Percentiles rank a stretch among this genome's conserved stretches.
phyloP scores from a whole-genome alignment of 2,329 filamentous ascomycete species.

The Simplicillium sp. region DNA sequence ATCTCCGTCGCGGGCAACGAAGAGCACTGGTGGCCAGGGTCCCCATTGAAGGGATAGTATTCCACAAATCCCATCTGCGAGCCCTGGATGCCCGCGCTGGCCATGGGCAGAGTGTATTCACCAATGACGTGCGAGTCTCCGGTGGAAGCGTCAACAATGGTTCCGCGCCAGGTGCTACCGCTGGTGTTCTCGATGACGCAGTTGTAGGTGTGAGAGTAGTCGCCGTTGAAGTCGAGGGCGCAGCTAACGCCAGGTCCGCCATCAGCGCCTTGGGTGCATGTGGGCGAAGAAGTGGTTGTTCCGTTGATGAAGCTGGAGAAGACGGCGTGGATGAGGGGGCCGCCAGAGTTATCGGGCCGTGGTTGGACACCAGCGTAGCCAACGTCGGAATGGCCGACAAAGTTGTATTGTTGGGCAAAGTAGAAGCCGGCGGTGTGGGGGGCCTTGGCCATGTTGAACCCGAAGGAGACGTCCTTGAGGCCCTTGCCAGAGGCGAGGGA shows the following conservation, averaged over 20 bases:
- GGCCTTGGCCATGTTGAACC: constrained; percentile 11
- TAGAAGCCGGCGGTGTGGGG: constrained; percentile 11
- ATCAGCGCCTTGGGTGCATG: constrained; percentile 15
- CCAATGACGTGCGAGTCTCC: constrained; percentile 9
- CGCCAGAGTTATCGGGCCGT: constrained; percentile 5
- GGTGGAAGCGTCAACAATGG: constrained; percentile 9
- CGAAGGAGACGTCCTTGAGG: constrained; percentile 10
- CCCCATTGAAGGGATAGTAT: constrained; percentile 11
- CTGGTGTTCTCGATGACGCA: constrained; percentile 9
- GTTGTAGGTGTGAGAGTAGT: constrained; percentile 12
- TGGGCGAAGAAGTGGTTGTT: constrained; percentile 7
- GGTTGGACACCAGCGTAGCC: constrained; percentile 15
- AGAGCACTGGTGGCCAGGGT: constrained; percentile 4
- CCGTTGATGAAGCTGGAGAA: constrained; percentile 13
- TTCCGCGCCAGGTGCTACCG: constrained; percentile 13
- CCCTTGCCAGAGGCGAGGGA: not conserved
- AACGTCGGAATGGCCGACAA: constrained; percentile 3
- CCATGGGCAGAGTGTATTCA: constrained; percentile 11
- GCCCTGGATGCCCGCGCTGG: constrained; percentile 8
- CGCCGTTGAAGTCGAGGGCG: constrained; percentile 8
- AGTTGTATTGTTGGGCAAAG: constrained; percentile 14
- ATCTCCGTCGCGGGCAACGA: constrained; percentile 8
- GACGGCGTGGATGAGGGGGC: constrained; percentile 10
- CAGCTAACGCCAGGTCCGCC: constrained; percentile 14
- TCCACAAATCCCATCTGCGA: constrained; percentile 13